Conservation (phyloP, 371 early-diverging fungal species). For the Basidiobolus meristosporus region DNA sequence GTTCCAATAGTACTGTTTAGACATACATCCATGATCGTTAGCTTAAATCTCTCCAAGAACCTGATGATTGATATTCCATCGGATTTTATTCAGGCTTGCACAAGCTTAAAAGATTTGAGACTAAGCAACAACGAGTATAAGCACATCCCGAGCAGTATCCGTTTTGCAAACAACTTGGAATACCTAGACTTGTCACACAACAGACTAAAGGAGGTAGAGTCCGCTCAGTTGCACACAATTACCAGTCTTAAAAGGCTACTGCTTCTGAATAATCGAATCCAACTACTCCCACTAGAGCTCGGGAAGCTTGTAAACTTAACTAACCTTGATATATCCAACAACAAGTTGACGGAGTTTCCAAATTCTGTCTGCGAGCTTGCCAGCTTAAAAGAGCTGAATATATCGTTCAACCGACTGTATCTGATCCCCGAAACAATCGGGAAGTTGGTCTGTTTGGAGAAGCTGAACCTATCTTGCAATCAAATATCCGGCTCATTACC, state of each 20-base stretch:
- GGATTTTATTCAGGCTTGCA: slow-evolving; percentile 55
- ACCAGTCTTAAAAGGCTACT: slow-evolving; percentile 26
- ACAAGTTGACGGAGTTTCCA: slow-evolving; percentile 51
- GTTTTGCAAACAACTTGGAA: slow-evolving; percentile 26
- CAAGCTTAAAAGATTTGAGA: slow-evolving; percentile 31
- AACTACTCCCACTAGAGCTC: slow-evolving; percentile 33
- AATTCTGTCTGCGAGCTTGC: slow-evolving; percentile 29
- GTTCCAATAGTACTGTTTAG: slow-evolving; percentile 53
- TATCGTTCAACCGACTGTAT: slow-evolving; percentile 66
- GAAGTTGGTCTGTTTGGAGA: slow-evolving; percentile 28
- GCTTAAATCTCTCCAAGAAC: slow-evolving; percentile 57
- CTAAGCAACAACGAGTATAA: slow-evolving; percentile 47
- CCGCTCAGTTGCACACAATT: slow-evolving; percentile 31
- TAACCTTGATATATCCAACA: slow-evolving; percentile 55
- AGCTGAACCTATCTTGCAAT: slow-evolving; percentile 56
- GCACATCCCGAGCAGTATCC: slow-evolving; percentile 34
- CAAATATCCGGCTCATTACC: slow-evolving; percentile 48
- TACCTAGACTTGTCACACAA: slow-evolving; percentile 61
- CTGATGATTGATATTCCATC: slow-evolving; percentile 41
- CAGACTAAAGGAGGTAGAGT: slow-evolving; percentile 33
- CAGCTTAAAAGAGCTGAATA: slow-evolving; percentile 45
- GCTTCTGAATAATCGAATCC: slow-evolving; percentile 53
- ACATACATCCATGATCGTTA: slow-evolving; percentile 31
- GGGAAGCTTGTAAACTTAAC: slow-evolving; percentile 28
- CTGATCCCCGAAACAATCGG: slow-evolving; percentile 56